phyloP scores from a whole-genome alignment of 2,329 filamentous ascomycete genomes.

The Capronia epimyces region DNA sequence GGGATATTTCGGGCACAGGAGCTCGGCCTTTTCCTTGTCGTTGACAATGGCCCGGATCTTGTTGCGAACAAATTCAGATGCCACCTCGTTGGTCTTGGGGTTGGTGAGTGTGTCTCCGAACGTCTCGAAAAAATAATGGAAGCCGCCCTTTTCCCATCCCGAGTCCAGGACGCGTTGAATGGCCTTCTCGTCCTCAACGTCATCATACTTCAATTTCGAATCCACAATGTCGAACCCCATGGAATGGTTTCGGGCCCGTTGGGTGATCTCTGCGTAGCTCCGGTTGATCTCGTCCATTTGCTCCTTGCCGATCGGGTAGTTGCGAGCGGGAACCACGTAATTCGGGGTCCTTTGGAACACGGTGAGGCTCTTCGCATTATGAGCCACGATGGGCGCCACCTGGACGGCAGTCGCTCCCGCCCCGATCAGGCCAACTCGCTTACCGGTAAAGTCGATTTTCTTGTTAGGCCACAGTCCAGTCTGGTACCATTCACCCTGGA shows the following conservation, averaged over 20 bases:
- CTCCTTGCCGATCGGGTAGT: slow-evolving; percentile 22
- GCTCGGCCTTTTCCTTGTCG: slow-evolving; percentile 47
- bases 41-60: slow-evolving; percentile 49
- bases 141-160: slow-evolving; percentile 45
- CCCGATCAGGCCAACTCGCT: slow-evolving; percentile 58
- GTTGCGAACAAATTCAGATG: slow-evolving; percentile 52
- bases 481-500: slow-evolving; percentile 56
- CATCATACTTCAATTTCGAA: background rate
- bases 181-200: slow-evolving; percentile 21
- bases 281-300: slow-evolving; percentile 31
- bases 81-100: slow-evolving; percentile 46
- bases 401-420: slow-evolving; percentile 53
- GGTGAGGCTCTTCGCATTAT: slow-evolving; percentile 29
- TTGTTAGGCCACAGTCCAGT: slow-evolving; percentile 54
- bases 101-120: slow-evolving; percentile 52
- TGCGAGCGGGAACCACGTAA: slow-evolving; percentile 28
- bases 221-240: slow-evolving; percentile 30
- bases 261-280: slow-evolving; percentile 28
- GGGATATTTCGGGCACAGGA: slow-evolving; percentile 47
- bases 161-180: slow-evolving; percentile 31
- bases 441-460: slow-evolving; percentile 43
- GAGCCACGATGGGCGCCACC: slow-evolving; percentile 24
- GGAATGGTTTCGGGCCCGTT: slow-evolving; percentile 29
- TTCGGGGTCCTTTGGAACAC: slow-evolving; percentile 61
- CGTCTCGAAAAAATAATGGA: slow-evolving; percentile 49